These are phyloP conservation scores for Cucumis cinereus DNA, from an alignment of 306 rosid species.

Conservation along the genomic window DNA sequence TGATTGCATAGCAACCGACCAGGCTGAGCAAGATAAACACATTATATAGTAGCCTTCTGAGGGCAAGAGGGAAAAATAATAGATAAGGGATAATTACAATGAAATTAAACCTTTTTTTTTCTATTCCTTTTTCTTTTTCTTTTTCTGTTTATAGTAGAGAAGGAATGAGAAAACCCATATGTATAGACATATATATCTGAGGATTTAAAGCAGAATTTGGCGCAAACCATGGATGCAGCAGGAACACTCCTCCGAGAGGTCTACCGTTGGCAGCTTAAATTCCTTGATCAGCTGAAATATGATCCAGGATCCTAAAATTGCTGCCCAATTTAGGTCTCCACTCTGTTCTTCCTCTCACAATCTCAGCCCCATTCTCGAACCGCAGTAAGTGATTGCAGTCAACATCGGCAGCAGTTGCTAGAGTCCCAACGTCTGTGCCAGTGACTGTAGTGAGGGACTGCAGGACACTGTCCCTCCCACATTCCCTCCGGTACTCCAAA, in stretches of 20 bases:
- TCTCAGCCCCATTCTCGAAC: slow-evolving; percentile 75
- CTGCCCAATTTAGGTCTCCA: slow-evolving; percentile 71
- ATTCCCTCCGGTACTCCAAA: slow-evolving; percentile 92
- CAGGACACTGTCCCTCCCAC: slow-evolving; percentile 86
- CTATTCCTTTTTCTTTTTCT: not conserved
- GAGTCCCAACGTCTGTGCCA: slow-evolving; percentile 27
- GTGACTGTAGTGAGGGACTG: slow-evolving; percentile 64
- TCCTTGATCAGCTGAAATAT: slow-evolving; percentile 27
- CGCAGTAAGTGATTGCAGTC: slow-evolving; percentile 91
- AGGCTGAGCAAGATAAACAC: not conserved
- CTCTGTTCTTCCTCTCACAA: slow-evolving; percentile 80
- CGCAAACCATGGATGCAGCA: not conserved
- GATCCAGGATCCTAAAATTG: slow-evolving; percentile 25
- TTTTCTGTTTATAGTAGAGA: not conserved
- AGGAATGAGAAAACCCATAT: not conserved
- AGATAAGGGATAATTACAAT: not conserved
- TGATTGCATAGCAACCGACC: not conserved
- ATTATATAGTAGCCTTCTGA: not conserved
- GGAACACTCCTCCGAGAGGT: not conserved
- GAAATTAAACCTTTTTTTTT: not conserved
- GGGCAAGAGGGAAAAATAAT: not conserved
- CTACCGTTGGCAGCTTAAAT: not conserved
- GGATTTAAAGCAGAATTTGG: not conserved
- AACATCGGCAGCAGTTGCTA: slow-evolving; percentile 32
- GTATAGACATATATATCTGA: not conserved